These are phyloP conservation scores for Euptelea pleiosperma DNA, from an alignment of 164 flowering plant genomes.

Conservation along the genomic window DNA sequence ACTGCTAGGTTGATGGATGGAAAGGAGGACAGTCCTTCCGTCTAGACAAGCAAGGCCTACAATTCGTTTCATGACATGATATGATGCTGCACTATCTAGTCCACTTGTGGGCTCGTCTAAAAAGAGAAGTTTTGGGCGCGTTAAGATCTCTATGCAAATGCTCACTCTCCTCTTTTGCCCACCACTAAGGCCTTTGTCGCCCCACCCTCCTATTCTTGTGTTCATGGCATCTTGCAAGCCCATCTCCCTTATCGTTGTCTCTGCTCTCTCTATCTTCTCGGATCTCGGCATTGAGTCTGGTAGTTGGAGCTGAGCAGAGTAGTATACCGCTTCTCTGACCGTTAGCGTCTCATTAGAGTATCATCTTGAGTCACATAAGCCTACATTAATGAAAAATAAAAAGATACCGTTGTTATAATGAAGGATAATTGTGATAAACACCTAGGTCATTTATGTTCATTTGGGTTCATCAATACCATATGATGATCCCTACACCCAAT, in stretches of 20 bases:
- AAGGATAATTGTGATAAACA: too few species aligned
- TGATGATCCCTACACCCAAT: too few species aligned
- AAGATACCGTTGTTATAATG: too few species aligned
- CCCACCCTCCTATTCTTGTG: conserved; percentile 58
- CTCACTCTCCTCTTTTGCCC: conserved; percentile 67
- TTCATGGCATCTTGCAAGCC: conserved; percentile 50
- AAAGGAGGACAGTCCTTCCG: conserved; percentile 47
- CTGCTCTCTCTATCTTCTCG: conserved; percentile 44
- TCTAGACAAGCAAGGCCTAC: conserved; percentile 26
- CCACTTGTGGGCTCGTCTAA: conserved; percentile 78
- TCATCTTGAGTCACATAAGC: conserved; percentile 71
- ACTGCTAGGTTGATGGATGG: conserved; percentile 77
- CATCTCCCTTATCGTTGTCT: conserved; percentile 52
- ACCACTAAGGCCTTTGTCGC: conserved; percentile 49
- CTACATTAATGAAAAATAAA: conserved; percentile 18
- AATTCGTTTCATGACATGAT: conserved; percentile 42
- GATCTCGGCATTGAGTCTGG: conserved; percentile 42
- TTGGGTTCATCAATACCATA: too few species aligned
- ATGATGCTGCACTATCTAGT: conserved; percentile 69
- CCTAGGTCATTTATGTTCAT: too few species aligned
- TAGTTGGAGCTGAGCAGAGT: conserved; percentile 64
- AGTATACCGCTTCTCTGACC: conserved; percentile 53
- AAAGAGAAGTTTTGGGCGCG: conserved; percentile 50
- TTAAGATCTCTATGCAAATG: conserved; percentile 56
- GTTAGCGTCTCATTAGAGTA: conserved; percentile 42